Percentiles rank a stretch among this genome's conserved stretches.
These are phyloP conservation scores for Ustilago trichophora DNA, from an alignment of 1,284 basidiomycete species.

Conservation along the genomic window DNA sequence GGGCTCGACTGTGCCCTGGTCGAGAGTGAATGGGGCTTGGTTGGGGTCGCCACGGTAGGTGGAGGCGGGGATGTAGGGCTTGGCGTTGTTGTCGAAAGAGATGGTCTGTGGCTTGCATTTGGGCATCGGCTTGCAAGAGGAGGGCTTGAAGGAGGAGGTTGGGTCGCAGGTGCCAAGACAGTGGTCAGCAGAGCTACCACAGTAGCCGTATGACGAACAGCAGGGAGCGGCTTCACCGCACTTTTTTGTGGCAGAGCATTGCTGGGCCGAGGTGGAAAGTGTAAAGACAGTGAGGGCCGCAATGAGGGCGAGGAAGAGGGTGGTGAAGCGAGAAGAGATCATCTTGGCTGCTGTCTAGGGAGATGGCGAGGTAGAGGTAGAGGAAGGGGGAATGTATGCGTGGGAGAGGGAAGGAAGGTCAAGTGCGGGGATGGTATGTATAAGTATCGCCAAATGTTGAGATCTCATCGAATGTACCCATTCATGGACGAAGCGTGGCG, in stretches of 20 bases:
- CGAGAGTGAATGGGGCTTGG: conserved; percentile 46
- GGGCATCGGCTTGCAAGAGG: conserved; percentile 47
- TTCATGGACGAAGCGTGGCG: not conserved
- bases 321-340: conserved; percentile 10
- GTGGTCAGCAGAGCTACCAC: conserved; percentile 23
- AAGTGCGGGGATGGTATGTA: not conserved
- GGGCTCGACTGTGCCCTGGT: conserved; percentile 27
- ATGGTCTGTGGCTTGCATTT: conserved; percentile 45
- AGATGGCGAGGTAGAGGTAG: not conserved
- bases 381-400: conserved; percentile 4
- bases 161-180: conserved; percentile 49
- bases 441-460: not conserved
- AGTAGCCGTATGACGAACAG: conserved; percentile 42
- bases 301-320: conserved; percentile 16
- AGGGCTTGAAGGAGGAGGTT: conserved; percentile 26
- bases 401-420: not conserved
- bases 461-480: too few species aligned
- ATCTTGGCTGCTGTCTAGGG: not conserved
- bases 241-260: conserved; percentile 23
- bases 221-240: conserved; percentile 33
- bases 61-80: conserved; percentile 26
- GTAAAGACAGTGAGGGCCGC: conserved; percentile 15
- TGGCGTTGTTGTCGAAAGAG: conserved; percentile 40
- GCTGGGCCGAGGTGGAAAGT: conserved; percentile 3
- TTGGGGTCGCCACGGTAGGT: conserved; percentile 46